Base-by-base conservation (phyloP, 768 basidiomycete genomes). In the Tricholoma matsutake region DNA sequence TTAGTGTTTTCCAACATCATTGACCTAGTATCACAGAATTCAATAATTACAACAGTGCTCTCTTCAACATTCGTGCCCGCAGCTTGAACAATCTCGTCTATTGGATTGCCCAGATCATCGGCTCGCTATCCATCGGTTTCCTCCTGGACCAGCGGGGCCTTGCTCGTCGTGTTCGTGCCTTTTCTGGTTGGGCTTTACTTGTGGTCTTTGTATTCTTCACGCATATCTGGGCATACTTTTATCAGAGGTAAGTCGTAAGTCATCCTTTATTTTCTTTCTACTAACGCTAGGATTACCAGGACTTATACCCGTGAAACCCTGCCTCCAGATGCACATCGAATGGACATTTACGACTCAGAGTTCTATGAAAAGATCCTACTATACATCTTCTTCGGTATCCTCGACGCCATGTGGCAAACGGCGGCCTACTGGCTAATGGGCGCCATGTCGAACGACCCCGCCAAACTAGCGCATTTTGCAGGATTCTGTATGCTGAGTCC, bases 391-490 rank as follows among this genome's bases (percentile, higher is more conserved):
- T 89, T 85, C 64, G 89, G 90, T 49, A 64, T 93, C 8, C 79
- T 92, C 59, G 92, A 94, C 65, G 79, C 91, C 1, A 87, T 91
- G 84, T 94, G 91, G 89, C 92, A 94, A 70, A 91, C 89, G 3
- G 85, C 85, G 1, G 84, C 86, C 10, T 91, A 92, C 71, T 91
- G 89, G 89, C 75, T 90, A 63, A 87, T 92, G 84, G 92, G 92
- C 51, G 88, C 89, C 14, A 91, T 95, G 87, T 91, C 89, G 20
- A 93, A 94, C 66, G 86, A 92, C 71, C 85, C 89, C 3, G 83
- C 80, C 6, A 92, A 91, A 71, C 82, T 94, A 25, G 91, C 91
- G 1, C 82, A 91, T 68, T 88, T 94, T 67, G 78, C 86, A 31
- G 92, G 92, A 45, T 90, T 94, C 69, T 93, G 91, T 92, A 67